Conservation (phyloP, 345 rosid genomes). For the Toxicodendron radicans region DNA sequence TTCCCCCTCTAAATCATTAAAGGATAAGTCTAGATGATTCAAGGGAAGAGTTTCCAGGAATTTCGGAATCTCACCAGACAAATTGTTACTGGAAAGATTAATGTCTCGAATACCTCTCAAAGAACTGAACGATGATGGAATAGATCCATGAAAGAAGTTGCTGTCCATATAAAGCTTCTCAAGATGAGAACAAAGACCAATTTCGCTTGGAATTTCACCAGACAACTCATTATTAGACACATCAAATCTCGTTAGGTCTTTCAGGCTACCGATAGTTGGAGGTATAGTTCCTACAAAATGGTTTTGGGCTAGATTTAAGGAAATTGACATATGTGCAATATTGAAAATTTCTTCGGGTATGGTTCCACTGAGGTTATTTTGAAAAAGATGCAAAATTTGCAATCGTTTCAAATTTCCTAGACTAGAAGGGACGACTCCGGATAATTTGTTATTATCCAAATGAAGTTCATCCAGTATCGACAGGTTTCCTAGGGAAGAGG, state of each 20-base stretch:
- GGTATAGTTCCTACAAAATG: conserved; percentile 18
- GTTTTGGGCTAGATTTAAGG: conserved; percentile 22
- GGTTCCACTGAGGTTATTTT: conserved; percentile 24
- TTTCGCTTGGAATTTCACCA: conserved; percentile 1
- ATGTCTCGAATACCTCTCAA: not conserved
- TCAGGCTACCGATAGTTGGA: conserved; percentile 10
- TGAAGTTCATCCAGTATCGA: not conserved
- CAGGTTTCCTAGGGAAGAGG: conserved; percentile 22
- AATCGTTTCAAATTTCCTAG: conserved; percentile 14
- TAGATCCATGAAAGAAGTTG: conserved; percentile 13
- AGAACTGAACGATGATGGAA: conserved; percentile 8
- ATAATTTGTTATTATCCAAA: conserved; percentile 15
- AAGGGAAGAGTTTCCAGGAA: conserved; percentile 9
- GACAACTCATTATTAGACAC: not conserved
- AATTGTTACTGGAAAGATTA: not conserved
- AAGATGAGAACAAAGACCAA: not conserved
- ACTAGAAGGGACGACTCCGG: conserved; percentile 24
- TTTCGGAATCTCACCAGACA: conserved; percentile 20
- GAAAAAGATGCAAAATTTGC: conserved; percentile 7
- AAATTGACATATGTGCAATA: conserved; percentile 18
- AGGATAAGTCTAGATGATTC: conserved; percentile 19
- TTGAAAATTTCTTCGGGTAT: conserved; percentile 15
- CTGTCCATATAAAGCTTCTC: not conserved
- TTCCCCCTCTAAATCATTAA: conserved; percentile 17
- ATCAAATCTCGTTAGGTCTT: conserved; percentile 7